Percentiles rank a stretch among this genome's conserved stretches.
These are phyloP conservation scores for Chaetoceros muelleri DNA, from an alignment of 108 stramenopile species.

Conservation along the genomic window DNA sequence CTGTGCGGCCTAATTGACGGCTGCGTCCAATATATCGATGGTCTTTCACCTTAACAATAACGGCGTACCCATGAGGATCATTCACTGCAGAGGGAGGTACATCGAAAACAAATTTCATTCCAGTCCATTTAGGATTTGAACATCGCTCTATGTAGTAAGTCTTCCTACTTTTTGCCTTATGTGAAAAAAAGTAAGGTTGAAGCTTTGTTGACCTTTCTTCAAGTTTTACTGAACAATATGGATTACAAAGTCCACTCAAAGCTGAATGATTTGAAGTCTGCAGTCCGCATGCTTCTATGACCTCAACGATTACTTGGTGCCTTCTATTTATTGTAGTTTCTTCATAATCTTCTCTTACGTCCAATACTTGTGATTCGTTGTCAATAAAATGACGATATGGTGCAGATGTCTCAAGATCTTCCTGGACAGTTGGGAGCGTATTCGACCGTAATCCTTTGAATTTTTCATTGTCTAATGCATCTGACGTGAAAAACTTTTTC, in stretches of 20 bases:
- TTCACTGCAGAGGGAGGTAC: conserved; percentile 54
- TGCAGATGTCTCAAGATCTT: conserved; percentile 4
- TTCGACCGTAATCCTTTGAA: conserved; percentile 1
- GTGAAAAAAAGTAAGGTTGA: conserved; percentile 27
- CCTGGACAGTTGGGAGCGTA: background rate
- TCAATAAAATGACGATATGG: conserved; percentile 1
- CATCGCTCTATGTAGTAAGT: conserved; percentile 79
- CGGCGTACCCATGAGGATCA: conserved; percentile 47
- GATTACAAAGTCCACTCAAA: conserved; percentile 55
- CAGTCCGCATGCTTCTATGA: conserved; percentile 72
- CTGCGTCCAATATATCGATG: conserved; percentile 36
- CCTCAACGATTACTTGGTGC: conserved; percentile 72
- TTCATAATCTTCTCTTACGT: conserved; percentile 22
- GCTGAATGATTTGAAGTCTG: conserved; percentile 29
- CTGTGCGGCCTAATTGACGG: conserved; percentile 47
- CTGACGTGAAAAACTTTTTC: conserved; percentile 5
- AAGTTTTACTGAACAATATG: conserved; percentile 62
- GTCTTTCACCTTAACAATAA: conserved; percentile 44
- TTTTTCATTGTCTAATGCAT: background rate
- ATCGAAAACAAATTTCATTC: conserved; percentile 78
- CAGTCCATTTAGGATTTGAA: conserved; percentile 64
- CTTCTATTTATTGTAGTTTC: conserved; percentile 32
- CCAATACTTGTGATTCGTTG: too few species aligned
- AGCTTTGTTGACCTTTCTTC: conserved; percentile 24
- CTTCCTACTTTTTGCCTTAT: conserved; percentile 26